phyloP scores from a whole-genome alignment of 225 moss, liverwort and hornwort genomes.

The Polytrichum commune region DNA sequence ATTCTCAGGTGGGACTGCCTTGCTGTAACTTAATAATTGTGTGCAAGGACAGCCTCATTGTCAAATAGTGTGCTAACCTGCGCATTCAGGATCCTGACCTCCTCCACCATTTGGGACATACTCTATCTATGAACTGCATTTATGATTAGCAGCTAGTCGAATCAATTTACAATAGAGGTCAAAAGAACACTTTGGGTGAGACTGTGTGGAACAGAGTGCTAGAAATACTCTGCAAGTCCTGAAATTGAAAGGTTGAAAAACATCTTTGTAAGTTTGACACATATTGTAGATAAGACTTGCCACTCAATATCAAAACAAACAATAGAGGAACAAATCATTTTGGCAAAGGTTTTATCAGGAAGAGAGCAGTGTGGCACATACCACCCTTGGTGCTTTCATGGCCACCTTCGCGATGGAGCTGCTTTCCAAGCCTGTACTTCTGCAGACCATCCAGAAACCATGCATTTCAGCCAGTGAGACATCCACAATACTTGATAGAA shows the following conservation, averaged over 20 bases:
- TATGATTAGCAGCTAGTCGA: too few species aligned
- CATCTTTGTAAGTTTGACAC: background rate
- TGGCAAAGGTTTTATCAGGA: background rate
- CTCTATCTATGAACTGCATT: too few species aligned
- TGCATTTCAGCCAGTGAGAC: slow-evolving; percentile 15
- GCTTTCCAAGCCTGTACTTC: slow-evolving; percentile 56
- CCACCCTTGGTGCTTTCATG: slow-evolving; percentile 34
- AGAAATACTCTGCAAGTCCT: background rate
- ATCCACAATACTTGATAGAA: background rate
- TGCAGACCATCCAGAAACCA: slow-evolving; percentile 25
- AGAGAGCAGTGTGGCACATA: slow-evolving; percentile 4
- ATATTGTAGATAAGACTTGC: background rate
- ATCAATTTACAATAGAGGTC: background rate
- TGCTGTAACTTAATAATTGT: too few species aligned
- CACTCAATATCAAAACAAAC: background rate
- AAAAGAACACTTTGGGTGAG: background rate
- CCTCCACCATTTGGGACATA: too few species aligned
- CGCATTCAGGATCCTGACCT: too few species aligned
- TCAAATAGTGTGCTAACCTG: too few species aligned
- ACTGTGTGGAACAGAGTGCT: background rate
- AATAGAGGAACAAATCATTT: background rate
- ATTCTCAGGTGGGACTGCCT: too few species aligned
- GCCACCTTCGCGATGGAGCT: slow-evolving; percentile 37
- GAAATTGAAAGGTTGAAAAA: background rate
- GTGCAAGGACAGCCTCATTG: too few species aligned